phyloP scores from a whole-genome alignment of 2,329 filamentous ascomycete species.

The Harringtonia aguacate region DNA sequence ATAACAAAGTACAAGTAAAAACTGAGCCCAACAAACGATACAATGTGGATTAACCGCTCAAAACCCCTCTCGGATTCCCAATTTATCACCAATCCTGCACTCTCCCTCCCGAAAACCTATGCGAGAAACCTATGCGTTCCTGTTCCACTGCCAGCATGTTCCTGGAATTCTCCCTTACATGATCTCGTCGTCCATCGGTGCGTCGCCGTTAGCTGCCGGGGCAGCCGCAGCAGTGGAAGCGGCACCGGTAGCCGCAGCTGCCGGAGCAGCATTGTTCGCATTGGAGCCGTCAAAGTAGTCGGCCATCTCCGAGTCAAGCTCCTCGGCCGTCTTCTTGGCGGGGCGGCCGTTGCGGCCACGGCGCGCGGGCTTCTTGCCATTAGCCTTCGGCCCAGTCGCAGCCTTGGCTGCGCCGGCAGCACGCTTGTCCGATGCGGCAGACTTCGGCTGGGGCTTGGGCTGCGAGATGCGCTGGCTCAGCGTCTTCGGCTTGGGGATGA shows the following conservation, averaged over 20 bases:
- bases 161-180: too few relatives aligned
- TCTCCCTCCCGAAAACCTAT: too few relatives aligned
- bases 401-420: conserved; percentile 37
- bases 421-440: conserved; percentile 64
- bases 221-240: conserved; percentile 33
- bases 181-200: conserved; percentile 58
- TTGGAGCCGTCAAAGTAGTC: conserved; percentile 69
- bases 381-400: conserved; percentile 30
- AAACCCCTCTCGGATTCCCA: too few relatives aligned
- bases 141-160: too few relatives aligned
- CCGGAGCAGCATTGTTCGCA: conserved; percentile 29
- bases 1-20: too few relatives aligned
- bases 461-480: conserved; percentile 72
- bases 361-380: conserved; percentile 38
- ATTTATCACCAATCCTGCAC: too few relatives aligned
- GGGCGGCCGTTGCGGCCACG: conserved; percentile 51
- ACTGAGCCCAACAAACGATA: too few relatives aligned
- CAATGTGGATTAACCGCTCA: too few relatives aligned
- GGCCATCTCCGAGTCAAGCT: conserved; percentile 94
- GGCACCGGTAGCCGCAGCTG: conserved; percentile 32
- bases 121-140: too few relatives aligned
- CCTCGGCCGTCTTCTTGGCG: conserved; percentile 82
- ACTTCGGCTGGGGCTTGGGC: conserved; percentile 68
- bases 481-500: conserved; percentile 54
- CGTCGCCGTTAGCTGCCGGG: conserved; percentile 39